These are phyloP conservation scores for Thermomucor indicae-seudaticae DNA, from an alignment of 371 early-diverging fungal genomes.

Conservation along the genomic window DNA sequence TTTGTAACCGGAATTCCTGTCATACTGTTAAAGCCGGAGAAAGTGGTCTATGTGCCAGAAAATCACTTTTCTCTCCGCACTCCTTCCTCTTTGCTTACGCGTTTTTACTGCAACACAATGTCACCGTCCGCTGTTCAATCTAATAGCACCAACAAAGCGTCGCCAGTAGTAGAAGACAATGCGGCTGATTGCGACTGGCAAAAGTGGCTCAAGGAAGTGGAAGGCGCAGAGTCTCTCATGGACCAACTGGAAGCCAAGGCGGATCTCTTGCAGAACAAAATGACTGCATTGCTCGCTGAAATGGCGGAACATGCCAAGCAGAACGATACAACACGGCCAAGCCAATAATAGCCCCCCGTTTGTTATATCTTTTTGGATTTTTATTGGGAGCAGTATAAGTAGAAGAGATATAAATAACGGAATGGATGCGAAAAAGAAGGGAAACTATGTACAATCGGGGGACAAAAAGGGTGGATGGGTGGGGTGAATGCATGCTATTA, in stretches of 20 bases:
- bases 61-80: not conserved
- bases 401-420: not conserved
- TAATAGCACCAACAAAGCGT: too few relatives aligned
- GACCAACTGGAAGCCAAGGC: slow-evolving; percentile 34
- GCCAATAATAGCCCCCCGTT: not conserved
- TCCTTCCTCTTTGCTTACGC: not conserved
- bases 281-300: slow-evolving; percentile 35
- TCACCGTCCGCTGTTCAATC: not conserved
- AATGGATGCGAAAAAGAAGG: not conserved
- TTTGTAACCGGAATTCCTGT: too few relatives aligned
- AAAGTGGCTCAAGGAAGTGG: slow-evolving; percentile 39
- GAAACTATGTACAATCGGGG: slow-evolving; percentile 1
- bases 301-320: slow-evolving; percentile 1
- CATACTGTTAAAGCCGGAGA: too few relatives aligned
- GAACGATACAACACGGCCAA: not conserved
- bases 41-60: too few relatives aligned
- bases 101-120: not conserved
- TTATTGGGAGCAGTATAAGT: not conserved
- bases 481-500: too few relatives aligned
- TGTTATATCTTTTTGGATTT: not conserved
- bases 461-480: not conserved
- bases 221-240: slow-evolving; percentile 38
- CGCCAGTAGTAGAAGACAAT: too few relatives aligned
- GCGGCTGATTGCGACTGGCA: slow-evolving; percentile 25
- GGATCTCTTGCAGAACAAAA: slow-evolving; percentile 29